These are phyloP conservation scores for Lunasporangiospora selenospora DNA, from an alignment of 192 early-diverging fungal species.

Conservation along the genomic window DNA sequence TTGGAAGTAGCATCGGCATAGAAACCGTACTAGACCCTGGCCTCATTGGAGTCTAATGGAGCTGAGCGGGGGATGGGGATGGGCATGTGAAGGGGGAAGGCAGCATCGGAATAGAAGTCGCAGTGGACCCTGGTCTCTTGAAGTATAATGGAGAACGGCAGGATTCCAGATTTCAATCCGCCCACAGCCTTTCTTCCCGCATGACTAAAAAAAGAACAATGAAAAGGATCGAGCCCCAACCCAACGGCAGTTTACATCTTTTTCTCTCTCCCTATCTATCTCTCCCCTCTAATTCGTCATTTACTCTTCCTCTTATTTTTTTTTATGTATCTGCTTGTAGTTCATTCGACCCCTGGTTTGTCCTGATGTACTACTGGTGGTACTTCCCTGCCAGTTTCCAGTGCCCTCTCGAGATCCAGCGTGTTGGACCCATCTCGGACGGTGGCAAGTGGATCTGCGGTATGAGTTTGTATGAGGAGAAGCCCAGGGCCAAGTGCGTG, in stretches of 20 bases:
- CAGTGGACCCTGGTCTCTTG: too few relatives aligned
- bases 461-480: conserved; percentile 31
- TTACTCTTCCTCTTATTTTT: neutral
- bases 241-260: conserved; percentile 1
- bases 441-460: conserved; percentile 42
- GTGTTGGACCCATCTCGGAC: conserved; percentile 38
- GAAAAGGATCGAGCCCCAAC: conserved; percentile 2
- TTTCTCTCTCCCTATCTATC: neutral
- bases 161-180: too few relatives aligned
- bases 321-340: too few relatives aligned
- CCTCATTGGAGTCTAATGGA: too few relatives aligned
- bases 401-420: conserved; percentile 40
- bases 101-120: too few relatives aligned
- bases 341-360: conserved; percentile 15
- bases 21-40: too few relatives aligned
- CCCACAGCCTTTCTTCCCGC: too few relatives aligned
- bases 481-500: conserved; percentile 35
- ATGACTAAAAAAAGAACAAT: neutral
- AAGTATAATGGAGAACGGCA: too few relatives aligned
- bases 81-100: too few relatives aligned
- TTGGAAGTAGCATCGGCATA: too few relatives aligned
- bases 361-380: conserved; percentile 29
- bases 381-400: conserved; percentile 41
- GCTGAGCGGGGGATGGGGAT: too few relatives aligned
- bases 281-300: neutral